Evolutionary conservation across 2,329 filamentous ascomycete genomes (phyloP).

Genomic region (Xylariaceae sp.): DNA sequence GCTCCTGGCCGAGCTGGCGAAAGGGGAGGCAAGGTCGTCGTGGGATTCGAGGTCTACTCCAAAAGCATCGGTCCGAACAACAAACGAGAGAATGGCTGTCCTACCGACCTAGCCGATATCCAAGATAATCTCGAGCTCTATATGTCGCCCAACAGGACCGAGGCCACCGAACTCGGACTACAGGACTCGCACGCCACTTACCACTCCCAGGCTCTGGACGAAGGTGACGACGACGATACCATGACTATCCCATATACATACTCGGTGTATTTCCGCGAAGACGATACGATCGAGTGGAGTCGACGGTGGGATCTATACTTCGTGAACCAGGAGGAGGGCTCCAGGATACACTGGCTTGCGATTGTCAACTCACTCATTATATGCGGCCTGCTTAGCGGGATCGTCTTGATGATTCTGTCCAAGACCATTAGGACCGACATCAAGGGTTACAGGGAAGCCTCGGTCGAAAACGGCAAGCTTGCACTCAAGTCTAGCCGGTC

Average conservation of each 20-base stretch:
- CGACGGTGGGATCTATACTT: constrained; percentile 88
- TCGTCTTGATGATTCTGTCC: constrained; percentile 73
- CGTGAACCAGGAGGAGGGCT: constrained; percentile 75
- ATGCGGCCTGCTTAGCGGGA: constrained; percentile 67
- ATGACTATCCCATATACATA: constrained; percentile 78
- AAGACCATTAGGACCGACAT: constrained; percentile 74
- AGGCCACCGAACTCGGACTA: constrained; percentile 26
- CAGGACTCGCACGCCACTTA: constrained; percentile 55
- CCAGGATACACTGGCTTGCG: constrained; percentile 78
- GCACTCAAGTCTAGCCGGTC: too few species aligned
- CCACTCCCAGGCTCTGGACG: constrained; percentile 43
- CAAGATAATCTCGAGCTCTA: constrained; percentile 61
- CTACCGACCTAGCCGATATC: constrained; percentile 55
- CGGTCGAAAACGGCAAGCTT: constrained; percentile 58
- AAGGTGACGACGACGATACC: constrained; percentile 56
- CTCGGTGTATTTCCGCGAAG: constrained; percentile 83
- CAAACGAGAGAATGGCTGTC: constrained; percentile 60
- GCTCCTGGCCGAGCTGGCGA: constrained; percentile 63
- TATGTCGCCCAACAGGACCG: constrained; percentile 56
- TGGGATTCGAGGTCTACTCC: constrained; percentile 84
- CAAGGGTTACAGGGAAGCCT: constrained; percentile 61
- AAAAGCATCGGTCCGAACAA: constrained; percentile 65
- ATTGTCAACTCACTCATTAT: constrained; percentile 84
- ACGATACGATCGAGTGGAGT: constrained; percentile 71
- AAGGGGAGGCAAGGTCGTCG: constrained; percentile 68